A percentile compares a stretch with the other conserved stretches of the same genome.
These are phyloP conservation scores for Rutidosis leptorrhynchoides DNA, from an alignment of 129 eudicot species.

Conservation along the genomic window DNA sequence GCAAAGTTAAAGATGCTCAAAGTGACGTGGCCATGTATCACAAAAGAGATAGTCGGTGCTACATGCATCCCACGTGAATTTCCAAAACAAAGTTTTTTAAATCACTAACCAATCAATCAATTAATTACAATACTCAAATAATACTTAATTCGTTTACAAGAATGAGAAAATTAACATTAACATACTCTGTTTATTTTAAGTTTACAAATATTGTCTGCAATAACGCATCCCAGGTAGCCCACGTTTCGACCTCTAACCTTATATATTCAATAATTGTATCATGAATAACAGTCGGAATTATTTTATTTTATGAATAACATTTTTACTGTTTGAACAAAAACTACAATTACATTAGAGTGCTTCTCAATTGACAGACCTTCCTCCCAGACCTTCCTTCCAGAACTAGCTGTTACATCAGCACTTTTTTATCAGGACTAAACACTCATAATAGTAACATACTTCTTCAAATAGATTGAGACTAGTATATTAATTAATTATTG, in stretches of 20 bases:
- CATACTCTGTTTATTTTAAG: neutral
- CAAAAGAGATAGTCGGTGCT: conserved; percentile 35
- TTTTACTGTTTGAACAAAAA: neutral
- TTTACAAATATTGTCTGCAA: neutral
- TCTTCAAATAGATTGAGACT: too few relatives aligned
- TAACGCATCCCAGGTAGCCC: conserved; percentile 7
- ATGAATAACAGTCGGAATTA: neutral
- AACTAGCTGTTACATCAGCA: too few relatives aligned
- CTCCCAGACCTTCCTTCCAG: too few relatives aligned
- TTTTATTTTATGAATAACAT: neutral
- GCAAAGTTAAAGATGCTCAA: conserved; percentile 37
- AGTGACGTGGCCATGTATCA: conserved; percentile 36
- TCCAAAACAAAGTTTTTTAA: neutral
- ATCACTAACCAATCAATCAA: conserved; percentile 1
- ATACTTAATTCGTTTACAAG: neutral
- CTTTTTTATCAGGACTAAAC: too few relatives aligned
- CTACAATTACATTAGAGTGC: neutral
- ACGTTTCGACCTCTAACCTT: neutral
- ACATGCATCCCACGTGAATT: conserved; percentile 28
- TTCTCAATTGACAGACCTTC: too few relatives aligned
- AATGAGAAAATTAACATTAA: neutral
- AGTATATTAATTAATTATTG: too few relatives aligned
- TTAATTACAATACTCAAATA: neutral
- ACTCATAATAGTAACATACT: too few relatives aligned
- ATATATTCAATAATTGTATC: neutral